Evolutionary conservation across 2,329 filamentous ascomycete genomes (phyloP).

Genomic region (Pseudonectria foliicola): DNA sequence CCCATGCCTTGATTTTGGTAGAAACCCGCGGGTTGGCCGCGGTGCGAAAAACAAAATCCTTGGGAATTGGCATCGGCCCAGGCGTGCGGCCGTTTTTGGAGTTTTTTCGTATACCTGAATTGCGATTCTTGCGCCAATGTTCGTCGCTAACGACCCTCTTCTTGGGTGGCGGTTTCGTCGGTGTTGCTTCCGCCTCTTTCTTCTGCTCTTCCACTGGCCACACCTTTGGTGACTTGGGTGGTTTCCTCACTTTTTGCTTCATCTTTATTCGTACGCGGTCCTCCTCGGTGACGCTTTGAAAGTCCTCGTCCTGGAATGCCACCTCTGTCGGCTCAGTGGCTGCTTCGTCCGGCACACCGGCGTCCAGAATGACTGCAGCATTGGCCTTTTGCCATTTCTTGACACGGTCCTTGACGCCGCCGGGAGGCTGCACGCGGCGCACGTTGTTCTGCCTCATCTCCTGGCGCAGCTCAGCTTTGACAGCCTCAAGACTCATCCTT

Average conservation of each 20-base stretch:
- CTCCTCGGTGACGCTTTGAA: conserved; percentile 52
- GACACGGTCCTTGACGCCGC: conserved; percentile 70
- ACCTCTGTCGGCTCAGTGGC: conserved; percentile 56
- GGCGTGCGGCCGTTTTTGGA: conserved; percentile 27
- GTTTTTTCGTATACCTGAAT: conserved; percentile 39
- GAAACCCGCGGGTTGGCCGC: conserved; percentile 48
- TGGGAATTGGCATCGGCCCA: conserved; percentile 39
- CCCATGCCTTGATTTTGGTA: conserved; percentile 58
- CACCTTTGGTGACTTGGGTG: conserved; percentile 5
- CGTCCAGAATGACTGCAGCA: conserved; percentile 51
- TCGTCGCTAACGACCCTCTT: conserved; percentile 91
- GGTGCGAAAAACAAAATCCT: conserved; percentile 49
- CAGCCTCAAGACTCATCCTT: conserved; percentile 51
- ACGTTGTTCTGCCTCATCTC: conserved; percentile 54
- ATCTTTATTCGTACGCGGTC: conserved; percentile 52
- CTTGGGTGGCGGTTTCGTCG: conserved; percentile 58
- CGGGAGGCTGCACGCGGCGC: conserved; percentile 53
- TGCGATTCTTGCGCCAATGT: conserved; percentile 69
- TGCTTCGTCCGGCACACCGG: conserved; percentile 43
- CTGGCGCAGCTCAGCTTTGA: conserved; percentile 44
- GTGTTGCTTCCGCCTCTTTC: conserved; percentile 12
- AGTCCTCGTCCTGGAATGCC: conserved; percentile 50
- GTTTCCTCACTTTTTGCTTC: conserved; percentile 33
- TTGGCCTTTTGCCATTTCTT: conserved; percentile 79
- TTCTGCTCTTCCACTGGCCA: conserved; percentile 20